Percentiles rank a stretch among this genome's conserved stretches.
These are phyloP conservation scores for Kodamaea arcana DNA, from an alignment of 1,139 yeast species.

Conservation along the genomic window DNA sequence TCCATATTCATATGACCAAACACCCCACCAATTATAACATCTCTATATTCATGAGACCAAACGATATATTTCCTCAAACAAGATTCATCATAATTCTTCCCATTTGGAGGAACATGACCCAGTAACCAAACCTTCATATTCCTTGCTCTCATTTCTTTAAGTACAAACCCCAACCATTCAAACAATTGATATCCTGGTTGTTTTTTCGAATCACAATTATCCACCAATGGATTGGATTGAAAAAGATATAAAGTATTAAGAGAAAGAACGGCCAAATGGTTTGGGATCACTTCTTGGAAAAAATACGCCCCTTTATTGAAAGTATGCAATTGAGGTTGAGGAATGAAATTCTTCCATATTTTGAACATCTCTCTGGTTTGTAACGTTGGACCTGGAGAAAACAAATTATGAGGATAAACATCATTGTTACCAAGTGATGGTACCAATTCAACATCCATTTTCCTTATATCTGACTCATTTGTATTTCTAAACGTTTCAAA, in stretches of 20 bases:
- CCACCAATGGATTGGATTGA: constrained; percentile 76
- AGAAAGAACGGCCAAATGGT: constrained; percentile 69
- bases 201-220: constrained; percentile 64
- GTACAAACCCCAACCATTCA: constrained; percentile 72
- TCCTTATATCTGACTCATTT: constrained; percentile 41
- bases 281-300: constrained; percentile 73
- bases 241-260: constrained; percentile 74
- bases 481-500: constrained; percentile 45
- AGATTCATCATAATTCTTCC: constrained; percentile 66
- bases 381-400: constrained; percentile 79
- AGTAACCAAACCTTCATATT: constrained; percentile 80
- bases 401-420: constrained; percentile 82
- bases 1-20: constrained; percentile 90
- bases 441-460: constrained; percentile 46
- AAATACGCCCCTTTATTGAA: constrained; percentile 74
- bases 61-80: constrained; percentile 71
- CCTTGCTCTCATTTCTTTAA: constrained; percentile 69
- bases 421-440: constrained; percentile 85
- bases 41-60: constrained; percentile 80
- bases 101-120: constrained; percentile 87
- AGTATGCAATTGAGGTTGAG: constrained; percentile 70
- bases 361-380: constrained; percentile 73
- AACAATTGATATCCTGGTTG: constrained; percentile 79
- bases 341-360: constrained; percentile 73
- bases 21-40: constrained; percentile 74